These are phyloP conservation scores for Lentinula detonsa DNA, from an alignment of 768 basidiomycete species.

Conservation along the genomic window DNA sequence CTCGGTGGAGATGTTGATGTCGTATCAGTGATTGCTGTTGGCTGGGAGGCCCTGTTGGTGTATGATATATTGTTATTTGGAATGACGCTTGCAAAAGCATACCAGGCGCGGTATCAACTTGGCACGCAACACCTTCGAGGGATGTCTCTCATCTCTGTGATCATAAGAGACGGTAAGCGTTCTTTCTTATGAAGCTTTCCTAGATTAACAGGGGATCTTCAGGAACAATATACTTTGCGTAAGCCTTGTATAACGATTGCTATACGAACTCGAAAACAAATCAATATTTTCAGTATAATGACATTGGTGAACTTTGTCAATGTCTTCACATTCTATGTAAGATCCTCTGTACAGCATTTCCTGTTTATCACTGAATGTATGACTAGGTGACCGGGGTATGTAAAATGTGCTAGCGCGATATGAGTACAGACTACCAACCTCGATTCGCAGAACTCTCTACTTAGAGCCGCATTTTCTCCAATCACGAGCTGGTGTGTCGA, in stretches of 20 bases:
- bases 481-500: background rate
- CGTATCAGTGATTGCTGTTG: background rate
- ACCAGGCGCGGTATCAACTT: background rate
- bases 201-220: background rate
- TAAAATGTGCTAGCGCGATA: background rate
- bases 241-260: background rate
- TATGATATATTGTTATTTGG: background rate
- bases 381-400: background rate
- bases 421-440: no score
- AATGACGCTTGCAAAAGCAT: background rate
- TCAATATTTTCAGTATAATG: background rate
- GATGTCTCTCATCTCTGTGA: background rate
- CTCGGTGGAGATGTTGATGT: background rate
- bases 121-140: background rate
- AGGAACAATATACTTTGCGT: slow-evolving; percentile 5
- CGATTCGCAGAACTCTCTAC: background rate
- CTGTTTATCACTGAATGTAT: background rate
- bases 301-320: background rate
- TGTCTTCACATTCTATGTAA: slow-evolving; percentile 1
- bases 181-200: background rate
- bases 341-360: background rate
- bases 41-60: background rate
- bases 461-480: background rate
- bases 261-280: no score
- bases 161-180: slow-evolving; percentile 1